phyloP scores from a whole-genome alignment of 768 basidiomycete species.

The Rhodosporidiobolus odoratus region DNA sequence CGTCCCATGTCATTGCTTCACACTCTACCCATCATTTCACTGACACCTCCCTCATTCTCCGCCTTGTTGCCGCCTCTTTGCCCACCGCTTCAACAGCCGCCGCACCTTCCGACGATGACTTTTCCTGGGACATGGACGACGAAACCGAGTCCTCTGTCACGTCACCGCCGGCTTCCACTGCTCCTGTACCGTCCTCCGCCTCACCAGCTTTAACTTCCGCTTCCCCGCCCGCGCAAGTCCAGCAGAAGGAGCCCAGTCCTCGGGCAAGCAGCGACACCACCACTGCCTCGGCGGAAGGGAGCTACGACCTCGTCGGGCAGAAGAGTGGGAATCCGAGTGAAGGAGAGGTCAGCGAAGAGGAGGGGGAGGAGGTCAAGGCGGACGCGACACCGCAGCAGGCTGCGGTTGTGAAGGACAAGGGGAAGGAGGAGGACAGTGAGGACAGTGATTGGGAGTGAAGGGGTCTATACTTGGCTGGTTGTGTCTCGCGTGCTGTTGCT shows the following conservation, averaged over 20 bases:
- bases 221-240: neutral
- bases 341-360: neutral
- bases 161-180: neutral
- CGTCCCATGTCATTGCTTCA: no score
- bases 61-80: slow-evolving; percentile 14
- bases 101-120: slow-evolving; percentile 63
- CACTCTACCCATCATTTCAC: no score
- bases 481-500: no score
- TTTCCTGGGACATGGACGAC: slow-evolving; percentile 90
- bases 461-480: no score
- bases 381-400: neutral
- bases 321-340: slow-evolving; percentile 31
- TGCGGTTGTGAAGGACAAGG: neutral
- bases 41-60: no score
- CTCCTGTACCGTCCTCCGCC: neutral
- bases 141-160: slow-evolving; percentile 52
- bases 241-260: neutral
- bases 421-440: slow-evolving; percentile 13
- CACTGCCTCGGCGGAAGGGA: no score
- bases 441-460: slow-evolving; percentile 30
- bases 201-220: neutral
- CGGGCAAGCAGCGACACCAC: slow-evolving; percentile 29
- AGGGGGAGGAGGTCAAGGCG: neutral
- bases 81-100: slow-evolving; percentile 40
- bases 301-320: slow-evolving; percentile 39